Base-by-base conservation (phyloP, 164 flowering plant genomes). In the Tetrastigma voinierianum region DNA sequence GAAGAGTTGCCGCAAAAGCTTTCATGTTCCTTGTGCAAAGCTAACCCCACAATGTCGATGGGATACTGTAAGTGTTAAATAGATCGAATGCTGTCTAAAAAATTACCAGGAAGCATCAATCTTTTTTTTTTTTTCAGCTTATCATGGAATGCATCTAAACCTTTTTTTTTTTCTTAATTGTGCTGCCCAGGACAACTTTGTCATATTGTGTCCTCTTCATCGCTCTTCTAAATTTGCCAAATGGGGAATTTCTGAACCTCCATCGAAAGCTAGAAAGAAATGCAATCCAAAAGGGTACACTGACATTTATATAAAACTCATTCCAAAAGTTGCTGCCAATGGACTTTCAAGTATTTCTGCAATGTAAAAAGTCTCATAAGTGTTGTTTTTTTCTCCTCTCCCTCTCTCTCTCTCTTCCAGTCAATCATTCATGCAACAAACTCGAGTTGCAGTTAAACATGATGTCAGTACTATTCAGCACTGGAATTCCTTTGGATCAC, bases 1-100 rank as follows among this genome's bases (percentile, higher is more conserved):
- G 51, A 87, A 80, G 76, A 88, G 85, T 63, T 96, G 99, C 69
- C 90, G 90, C 57, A 89, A 69, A 81, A 96, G 98, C 70, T 96
- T 90, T 72, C 99, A 96, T 78, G 83, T 91, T 68, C 81, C 98
- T 46, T 96, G 99, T 80, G 98, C 97, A 54, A 89, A 84, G 78
- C 61, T 77, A 74, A 77, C 73, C 21, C 78, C 80, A 14, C 73
- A 89, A 64, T 91, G 91, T 72, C 86, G 93, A 64, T 96, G 99
- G 99, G 99, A 96, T 76, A 48, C 67, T 65, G 99, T 96, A 81
- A 75, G 97, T 76, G 10, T 54, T 53, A 15, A 17, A 16, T 43
- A 44, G 6, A 19, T 46, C 10, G 13, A 32, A 51, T 64, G 16
- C 67, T 49, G 51, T 44, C n/a, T 59, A 21, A 21, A 62, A 18